phyloP scores from a whole-genome alignment of 208 protist species.

The Polymyxa betae region DNA sequence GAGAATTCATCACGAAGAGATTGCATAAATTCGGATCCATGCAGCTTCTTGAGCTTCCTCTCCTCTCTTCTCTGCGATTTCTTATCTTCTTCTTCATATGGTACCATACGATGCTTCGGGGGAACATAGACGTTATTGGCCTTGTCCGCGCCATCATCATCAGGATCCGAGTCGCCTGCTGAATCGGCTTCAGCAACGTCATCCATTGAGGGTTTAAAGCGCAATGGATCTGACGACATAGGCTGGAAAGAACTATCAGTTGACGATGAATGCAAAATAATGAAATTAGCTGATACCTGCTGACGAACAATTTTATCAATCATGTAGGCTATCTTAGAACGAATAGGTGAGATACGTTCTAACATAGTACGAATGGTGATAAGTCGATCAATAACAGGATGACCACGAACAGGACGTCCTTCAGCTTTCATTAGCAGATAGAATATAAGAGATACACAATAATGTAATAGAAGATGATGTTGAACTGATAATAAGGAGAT shows the following conservation, averaged over 20 bases:
- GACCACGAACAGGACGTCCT: not conserved
- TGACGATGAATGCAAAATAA: not conserved
- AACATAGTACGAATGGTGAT: not conserved
- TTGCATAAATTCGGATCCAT: not conserved
- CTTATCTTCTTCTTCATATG: constrained; percentile 6
- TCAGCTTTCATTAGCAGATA: constrained; percentile 51
- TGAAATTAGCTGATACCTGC: not conserved
- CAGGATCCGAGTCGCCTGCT: not conserved
- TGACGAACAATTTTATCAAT: not conserved
- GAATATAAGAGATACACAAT: not conserved
- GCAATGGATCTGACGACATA: constrained; percentile 37
- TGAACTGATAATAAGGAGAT: constrained; percentile 16
- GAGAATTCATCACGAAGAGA: constrained; percentile 28
- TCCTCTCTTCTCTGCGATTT: not conserved
- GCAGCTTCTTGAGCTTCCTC: constrained; percentile 2
- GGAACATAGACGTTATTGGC: not conserved
- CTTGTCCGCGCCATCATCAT: not conserved
- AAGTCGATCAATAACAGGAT: constrained; percentile 10
- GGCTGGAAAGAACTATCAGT: not conserved
- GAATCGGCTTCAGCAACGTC: not conserved
- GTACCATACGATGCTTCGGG: not conserved
- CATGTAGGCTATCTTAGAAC: not conserved
- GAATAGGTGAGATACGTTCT: not conserved
- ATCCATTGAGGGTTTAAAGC: not conserved
- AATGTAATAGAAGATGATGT: constrained; percentile 43